Evolutionary conservation across 257 asterid genomes (phyloP).

Genomic region (Linaria vulgaris): DNA sequence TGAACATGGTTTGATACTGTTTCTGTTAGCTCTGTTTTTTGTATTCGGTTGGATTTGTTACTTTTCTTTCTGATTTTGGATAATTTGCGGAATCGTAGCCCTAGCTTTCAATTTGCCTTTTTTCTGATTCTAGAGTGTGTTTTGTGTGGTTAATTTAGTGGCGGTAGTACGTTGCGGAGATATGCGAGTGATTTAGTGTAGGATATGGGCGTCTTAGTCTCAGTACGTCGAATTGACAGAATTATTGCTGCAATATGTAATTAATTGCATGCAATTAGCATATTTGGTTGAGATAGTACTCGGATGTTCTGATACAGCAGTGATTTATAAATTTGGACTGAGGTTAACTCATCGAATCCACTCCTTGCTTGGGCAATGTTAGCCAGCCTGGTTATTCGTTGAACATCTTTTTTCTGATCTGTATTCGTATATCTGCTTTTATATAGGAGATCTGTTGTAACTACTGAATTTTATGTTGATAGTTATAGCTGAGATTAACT

Average conservation of each 20-base stretch:
- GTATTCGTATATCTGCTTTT: background rate
- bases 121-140: background rate
- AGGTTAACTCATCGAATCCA: no score
- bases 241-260: no score
- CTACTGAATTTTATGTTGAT: background rate
- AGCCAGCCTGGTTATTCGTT: no score
- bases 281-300: no score
- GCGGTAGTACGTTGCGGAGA: slow-evolving; percentile 3
- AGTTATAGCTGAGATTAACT: no score
- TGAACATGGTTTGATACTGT: slow-evolving; percentile 51
- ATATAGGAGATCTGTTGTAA: slow-evolving; percentile 3
- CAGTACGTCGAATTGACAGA: no score
- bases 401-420: slow-evolving; percentile 9
- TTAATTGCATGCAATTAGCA: no score
- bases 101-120: background rate
- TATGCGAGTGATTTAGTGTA: background rate
- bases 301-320: no score
- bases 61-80: no score
- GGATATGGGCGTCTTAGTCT: background rate
- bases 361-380: no score
- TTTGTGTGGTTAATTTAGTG: background rate
- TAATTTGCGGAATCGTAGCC: slow-evolving; percentile 17
- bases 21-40: background rate
- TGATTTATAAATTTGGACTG: no score
- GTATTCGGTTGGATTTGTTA: background rate